These are phyloP conservation scores for Gelatoporia subvermispora DNA, from an alignment of 768 basidiomycete genomes.

Conservation along the genomic window DNA sequence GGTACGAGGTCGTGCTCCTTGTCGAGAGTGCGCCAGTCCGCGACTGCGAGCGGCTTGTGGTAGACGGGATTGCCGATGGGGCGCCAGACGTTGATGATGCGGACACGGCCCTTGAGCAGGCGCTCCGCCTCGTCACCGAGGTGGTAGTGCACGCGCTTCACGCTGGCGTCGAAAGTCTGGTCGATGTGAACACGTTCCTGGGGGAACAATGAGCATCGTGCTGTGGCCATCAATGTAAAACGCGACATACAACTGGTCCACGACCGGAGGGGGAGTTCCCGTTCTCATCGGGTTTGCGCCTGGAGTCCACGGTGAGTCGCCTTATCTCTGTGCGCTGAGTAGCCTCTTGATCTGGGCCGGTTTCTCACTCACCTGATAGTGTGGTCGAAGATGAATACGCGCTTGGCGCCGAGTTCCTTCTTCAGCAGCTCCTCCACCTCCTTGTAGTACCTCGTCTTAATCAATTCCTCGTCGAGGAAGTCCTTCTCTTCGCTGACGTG, in stretches of 20 bases:
- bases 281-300: slow-evolving; percentile 14
- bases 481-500: slow-evolving; percentile 17
- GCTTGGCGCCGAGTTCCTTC: slow-evolving; percentile 34
- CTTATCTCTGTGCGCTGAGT: background rate
- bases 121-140: slow-evolving; percentile 34
- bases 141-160: slow-evolving; percentile 31
- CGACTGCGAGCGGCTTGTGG: slow-evolving; percentile 35
- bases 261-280: slow-evolving; percentile 4
- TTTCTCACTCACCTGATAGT: slow-evolving; percentile 29
- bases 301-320: background rate
- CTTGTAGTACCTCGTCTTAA: slow-evolving; percentile 30
- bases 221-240: background rate
- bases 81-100: slow-evolving; percentile 40
- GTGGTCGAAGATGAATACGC: slow-evolving; percentile 42
- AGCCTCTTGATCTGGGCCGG: background rate
- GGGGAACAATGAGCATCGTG: background rate
- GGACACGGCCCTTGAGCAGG: slow-evolving; percentile 30
- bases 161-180: slow-evolving; percentile 31
- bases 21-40: slow-evolving; percentile 35
- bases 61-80: slow-evolving; percentile 33
- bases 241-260: slow-evolving; percentile 29
- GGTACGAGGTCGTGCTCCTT: slow-evolving; percentile 29
- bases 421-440: slow-evolving; percentile 38
- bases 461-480: slow-evolving; percentile 29
- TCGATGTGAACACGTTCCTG: slow-evolving; percentile 37